Conservation (phyloP, 805 yeast genomes). For the Jamesozyma spencerorum region DNA sequence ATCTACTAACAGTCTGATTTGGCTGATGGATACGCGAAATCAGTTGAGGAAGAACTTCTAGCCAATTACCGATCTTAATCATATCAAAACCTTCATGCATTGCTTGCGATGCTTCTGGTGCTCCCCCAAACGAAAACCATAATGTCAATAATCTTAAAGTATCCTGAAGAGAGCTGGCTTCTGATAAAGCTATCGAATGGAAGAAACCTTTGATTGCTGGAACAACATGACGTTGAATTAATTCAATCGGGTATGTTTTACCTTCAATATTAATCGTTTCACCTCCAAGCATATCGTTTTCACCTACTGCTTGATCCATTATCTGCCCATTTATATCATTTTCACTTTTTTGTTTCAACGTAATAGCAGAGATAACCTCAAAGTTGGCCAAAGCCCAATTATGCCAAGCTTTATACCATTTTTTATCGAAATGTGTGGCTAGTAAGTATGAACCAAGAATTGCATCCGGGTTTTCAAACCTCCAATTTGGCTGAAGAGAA, state of each 20-base stretch:
- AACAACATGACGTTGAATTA: constrained; percentile 74
- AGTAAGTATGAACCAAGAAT: constrained; percentile 84
- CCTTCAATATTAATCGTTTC: constrained; percentile 23
- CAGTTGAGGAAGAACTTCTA: constrained; percentile 85
- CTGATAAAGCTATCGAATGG: constrained; percentile 79
- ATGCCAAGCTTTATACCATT: constrained; percentile 98
- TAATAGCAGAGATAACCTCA: constrained; percentile 68
- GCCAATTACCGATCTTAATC: constrained; percentile 86
- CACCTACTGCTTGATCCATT: constrained; percentile 1
- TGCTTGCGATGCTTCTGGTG: constrained; percentile 77
- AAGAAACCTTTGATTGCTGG: constrained; percentile 93
- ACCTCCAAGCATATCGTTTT: constrained; percentile 13
- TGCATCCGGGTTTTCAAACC: constrained; percentile 65
- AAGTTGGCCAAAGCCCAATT: constrained; percentile 97
- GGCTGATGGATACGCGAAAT: constrained; percentile 94
- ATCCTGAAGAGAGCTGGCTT: constrained; percentile 79
- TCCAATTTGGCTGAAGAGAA: constrained; percentile 67
- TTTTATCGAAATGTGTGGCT: constrained; percentile 85
- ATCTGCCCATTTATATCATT: constrained; percentile 6
- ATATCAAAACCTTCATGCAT: constrained; percentile 78
- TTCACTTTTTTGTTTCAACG: constrained; percentile 15
- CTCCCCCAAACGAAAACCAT: constrained; percentile 92
- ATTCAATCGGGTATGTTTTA: constrained; percentile 35
- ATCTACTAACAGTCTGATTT: constrained; percentile 66
- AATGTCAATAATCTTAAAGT: constrained; percentile 75